Evolutionary conservation across 176 grass and related monocot species (phyloP).

Genomic region (Luzula sylvatica): DNA sequence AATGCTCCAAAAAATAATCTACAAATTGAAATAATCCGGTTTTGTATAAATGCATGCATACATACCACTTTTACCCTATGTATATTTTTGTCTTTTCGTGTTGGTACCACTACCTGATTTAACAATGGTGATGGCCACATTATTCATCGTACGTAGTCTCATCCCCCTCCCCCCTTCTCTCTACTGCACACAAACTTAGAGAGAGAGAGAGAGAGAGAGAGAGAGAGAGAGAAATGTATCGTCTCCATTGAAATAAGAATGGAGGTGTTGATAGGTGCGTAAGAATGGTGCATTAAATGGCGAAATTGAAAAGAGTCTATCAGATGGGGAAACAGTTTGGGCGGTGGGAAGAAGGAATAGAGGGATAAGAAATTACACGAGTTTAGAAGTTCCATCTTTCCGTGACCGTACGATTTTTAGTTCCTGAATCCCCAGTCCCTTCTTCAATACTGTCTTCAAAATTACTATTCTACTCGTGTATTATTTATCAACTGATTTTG

Average conservation of each 20-base stretch:
- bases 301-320: neutral
- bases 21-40: too few species aligned
- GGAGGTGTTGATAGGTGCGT: neutral
- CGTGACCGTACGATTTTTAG: slow-evolving; percentile 17
- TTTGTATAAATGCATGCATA: slow-evolving; percentile 1
- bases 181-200: neutral
- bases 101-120: slow-evolving; percentile 23
- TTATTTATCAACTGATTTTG: neutral
- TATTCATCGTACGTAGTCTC: slow-evolving; percentile 1
- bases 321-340: slow-evolving; percentile 5
- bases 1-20: too few species aligned
- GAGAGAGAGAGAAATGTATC: neutral
- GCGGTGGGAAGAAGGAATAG: slow-evolving; percentile 6
- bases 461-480: slow-evolving; percentile 9
- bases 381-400: slow-evolving; percentile 19
- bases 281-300: slow-evolving; percentile 4
- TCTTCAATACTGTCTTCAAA: slow-evolving; percentile 5
- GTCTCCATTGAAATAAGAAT: slow-evolving; percentile 5
- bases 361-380: slow-evolving; percentile 12
- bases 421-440: neutral
- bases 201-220: neutral
- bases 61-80: neutral
- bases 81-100: slow-evolving; percentile 23
- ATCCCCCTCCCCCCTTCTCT: neutral
- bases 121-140: slow-evolving; percentile 11